Evolutionary conservation across 768 basidiomycete species (phyloP), one percentile per base, ranked within the genome.

Genomic region (Gloeostereum incarnatum): DNA sequence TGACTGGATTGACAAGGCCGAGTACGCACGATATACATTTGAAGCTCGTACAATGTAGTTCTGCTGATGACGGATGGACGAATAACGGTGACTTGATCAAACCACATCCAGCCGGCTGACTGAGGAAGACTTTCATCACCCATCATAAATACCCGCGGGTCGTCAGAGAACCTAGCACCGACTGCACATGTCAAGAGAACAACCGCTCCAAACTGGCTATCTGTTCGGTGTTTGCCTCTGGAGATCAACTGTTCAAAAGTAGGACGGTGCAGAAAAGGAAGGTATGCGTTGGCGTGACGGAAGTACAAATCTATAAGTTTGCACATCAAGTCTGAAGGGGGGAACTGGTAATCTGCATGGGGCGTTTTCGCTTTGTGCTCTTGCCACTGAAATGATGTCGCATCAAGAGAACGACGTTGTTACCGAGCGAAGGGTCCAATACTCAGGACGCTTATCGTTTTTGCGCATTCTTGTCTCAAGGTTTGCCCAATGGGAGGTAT

Each of bases 1-100:
- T 18, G 20, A 3, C 31, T 8, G 29, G 29, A 33, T 10, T 16
- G 7, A 14, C 26, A 27, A 25, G 41, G n/a, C 16, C n/a, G 35
- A 66, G 60, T 20, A 58, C 74, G 45, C 53, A 80, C 79, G 46
- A 67, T 73, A 69, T 58, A 69, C 32, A 69, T 68, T 54, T 93
- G 90, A 30, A 92, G 57, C 45, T 90, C 86, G 53, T 76, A 71
- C 46, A 92, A 52, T 8, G 74, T 60, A 1, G 84, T 73, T 4
- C 75, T 66, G 0, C 69, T 62, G 14, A 64, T 25, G 84, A 63
- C 58, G 31, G 65, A 50, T 1, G 70, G 68, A 49, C 71, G 72
- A 34, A 81, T 64, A 42, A 75, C 63, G 36, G 81, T 65, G 6
- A 87, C 73, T 50, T 83, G 80, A 23, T 69, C 61, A 47, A 74